phyloP scores from a whole-genome alignment of 352 stramenopile genomes.

The Pythium scleroteichum region DNA sequence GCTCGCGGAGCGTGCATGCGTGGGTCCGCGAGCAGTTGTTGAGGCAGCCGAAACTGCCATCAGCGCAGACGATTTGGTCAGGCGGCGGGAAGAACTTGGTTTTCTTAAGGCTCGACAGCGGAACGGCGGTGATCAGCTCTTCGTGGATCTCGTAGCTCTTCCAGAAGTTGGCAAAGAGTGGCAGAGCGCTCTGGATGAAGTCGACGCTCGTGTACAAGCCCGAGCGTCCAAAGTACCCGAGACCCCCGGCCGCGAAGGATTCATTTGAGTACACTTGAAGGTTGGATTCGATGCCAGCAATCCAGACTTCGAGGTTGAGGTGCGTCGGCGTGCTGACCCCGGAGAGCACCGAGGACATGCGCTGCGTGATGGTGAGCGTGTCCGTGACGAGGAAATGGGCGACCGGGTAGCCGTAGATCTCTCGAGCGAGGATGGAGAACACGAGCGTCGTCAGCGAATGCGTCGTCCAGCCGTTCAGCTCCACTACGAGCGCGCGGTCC shows the following conservation, averaged over 20 bases:
- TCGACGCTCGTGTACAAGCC: constrained; percentile 49
- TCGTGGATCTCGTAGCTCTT: constrained; percentile 46
- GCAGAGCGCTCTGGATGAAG: constrained; percentile 29
- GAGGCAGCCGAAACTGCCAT: constrained; percentile 44
- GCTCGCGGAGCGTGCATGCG: constrained; percentile 51
- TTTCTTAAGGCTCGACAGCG: constrained; percentile 26
- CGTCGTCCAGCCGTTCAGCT: constrained; percentile 42
- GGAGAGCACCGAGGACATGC: constrained; percentile 34
- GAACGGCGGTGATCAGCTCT: constrained; percentile 35
- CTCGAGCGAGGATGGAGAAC: constrained; percentile 44
- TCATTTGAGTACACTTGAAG: constrained; percentile 55
- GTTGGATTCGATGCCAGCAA: constrained; percentile 29
- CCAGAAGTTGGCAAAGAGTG: constrained; percentile 50
- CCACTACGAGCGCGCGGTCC: constrained; percentile 34
- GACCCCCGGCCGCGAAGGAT: constrained; percentile 33
- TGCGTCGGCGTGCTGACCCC: constrained; percentile 56
- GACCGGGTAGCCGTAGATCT: constrained; percentile 40
- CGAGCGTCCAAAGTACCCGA: constrained; percentile 45
- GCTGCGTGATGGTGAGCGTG: constrained; percentile 24
- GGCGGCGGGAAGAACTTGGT: constrained; percentile 40
- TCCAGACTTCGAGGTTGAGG: constrained; percentile 60
- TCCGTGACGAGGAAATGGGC: constrained; percentile 23
- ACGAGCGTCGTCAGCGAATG: constrained; percentile 42
- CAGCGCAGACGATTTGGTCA: constrained; percentile 23
- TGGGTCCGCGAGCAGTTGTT: constrained; percentile 43